Percentiles rank a stretch among this genome's conserved stretches.
phyloP scores from a whole-genome alignment of 805 yeast species.

The Zygosaccharomyces pseudorouxii region DNA sequence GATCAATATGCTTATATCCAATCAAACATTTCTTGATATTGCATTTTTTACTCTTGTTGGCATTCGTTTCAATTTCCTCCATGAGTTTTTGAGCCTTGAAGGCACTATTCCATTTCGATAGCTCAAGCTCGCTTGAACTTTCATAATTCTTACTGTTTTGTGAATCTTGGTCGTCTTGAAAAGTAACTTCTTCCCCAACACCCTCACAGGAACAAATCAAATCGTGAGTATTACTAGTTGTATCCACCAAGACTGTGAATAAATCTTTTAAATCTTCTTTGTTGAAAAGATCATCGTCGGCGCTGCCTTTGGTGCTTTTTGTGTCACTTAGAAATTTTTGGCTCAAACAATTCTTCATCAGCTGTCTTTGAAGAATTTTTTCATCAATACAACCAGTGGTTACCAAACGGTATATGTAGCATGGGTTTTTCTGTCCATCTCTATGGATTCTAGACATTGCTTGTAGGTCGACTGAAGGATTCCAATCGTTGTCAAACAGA shows the following conservation, averaged over 20 bases:
- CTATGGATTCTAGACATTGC: conserved; percentile 95
- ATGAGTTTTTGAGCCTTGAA: conserved; percentile 36
- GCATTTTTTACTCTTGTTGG: conserved; percentile 33
- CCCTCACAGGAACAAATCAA: conserved; percentile 64
- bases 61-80: conserved; percentile 19
- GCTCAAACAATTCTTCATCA: conserved; percentile 76
- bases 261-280: conserved; percentile 65
- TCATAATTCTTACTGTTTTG: conserved; percentile 17
- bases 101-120: conserved; percentile 53
- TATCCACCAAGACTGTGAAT: conserved; percentile 52
- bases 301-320: conserved; percentile 24
- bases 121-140: conserved; percentile 4
- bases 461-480: conserved; percentile 86
- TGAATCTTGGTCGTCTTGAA: conserved; percentile 7
- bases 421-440: conserved; percentile 82
- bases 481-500: conserved; percentile 94
- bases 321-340: conserved; percentile 54
- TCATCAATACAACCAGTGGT: conserved; percentile 93
- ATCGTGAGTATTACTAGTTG: conserved; percentile 71
- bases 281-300: conserved; percentile 63
- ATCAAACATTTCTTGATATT: conserved; percentile 54
- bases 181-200: conserved; percentile 38
- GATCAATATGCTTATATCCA: conserved; percentile 62
- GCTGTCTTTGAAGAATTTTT: conserved; percentile 86
- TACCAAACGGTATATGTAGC: conserved; percentile 73